These are phyloP conservation scores for Coemansia sp. DNA, from an alignment of 192 early-diverging fungal genomes.

Conservation along the genomic window DNA sequence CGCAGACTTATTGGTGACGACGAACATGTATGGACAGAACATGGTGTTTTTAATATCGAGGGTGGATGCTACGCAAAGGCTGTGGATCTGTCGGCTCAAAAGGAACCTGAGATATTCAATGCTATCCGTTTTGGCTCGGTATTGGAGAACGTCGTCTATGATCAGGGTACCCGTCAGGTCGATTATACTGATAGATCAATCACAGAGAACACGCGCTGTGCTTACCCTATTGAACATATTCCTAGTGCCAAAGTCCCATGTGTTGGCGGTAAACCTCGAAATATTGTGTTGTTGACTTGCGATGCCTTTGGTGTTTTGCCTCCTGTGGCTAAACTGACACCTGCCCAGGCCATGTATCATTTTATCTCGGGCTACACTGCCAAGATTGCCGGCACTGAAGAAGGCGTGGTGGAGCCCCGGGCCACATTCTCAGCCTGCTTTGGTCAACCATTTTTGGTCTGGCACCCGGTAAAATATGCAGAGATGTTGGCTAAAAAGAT, in stretches of 20 bases:
- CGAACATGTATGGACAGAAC: constrained; percentile 97
- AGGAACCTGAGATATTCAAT: constrained; percentile 97
- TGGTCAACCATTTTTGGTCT: constrained; percentile 95
- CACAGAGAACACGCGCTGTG: constrained; percentile 96
- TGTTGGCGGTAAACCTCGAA: constrained; percentile 84
- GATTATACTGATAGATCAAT: constrained; percentile 70
- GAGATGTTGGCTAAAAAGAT: constrained; percentile 93
- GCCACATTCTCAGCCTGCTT: constrained; percentile 95
- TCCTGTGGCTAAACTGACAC: constrained; percentile 82
- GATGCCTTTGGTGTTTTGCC: constrained; percentile 97
- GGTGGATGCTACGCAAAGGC: constrained; percentile 98
- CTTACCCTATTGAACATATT: constrained; percentile 94
- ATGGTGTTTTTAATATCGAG: constrained; percentile 97
- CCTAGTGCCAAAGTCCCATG: constrained; percentile 94
- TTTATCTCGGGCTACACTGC: constrained; percentile 98
- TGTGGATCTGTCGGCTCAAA: constrained; percentile 89
- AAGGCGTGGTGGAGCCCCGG: constrained; percentile 85
- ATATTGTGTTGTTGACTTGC: constrained; percentile 95
- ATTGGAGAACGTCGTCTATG: constrained; percentile 88
- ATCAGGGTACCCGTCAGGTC: constrained; percentile 65
- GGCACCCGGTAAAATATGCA: constrained; percentile 95
- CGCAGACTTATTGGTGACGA: constrained; percentile 95
- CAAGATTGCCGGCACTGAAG: constrained; percentile 97
- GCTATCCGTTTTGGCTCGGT: constrained; percentile 92
- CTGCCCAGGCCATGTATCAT: constrained; percentile 93